These are phyloP conservation scores for Graphilbum fragrans DNA, from an alignment of 2,329 filamentous ascomycete species.

Conservation along the genomic window DNA sequence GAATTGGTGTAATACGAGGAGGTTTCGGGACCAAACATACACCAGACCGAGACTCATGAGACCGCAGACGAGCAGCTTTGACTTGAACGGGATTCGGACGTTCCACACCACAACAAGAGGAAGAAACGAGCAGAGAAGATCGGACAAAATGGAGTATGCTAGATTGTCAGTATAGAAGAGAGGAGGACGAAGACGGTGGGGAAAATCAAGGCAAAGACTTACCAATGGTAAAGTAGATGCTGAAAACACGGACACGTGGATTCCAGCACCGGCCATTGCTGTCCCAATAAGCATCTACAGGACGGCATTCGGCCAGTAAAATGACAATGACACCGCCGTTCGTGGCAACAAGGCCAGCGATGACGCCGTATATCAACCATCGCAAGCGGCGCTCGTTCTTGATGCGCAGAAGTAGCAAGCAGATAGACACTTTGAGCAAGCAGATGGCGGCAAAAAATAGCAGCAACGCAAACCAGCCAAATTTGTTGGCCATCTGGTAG, in stretches of 20 bases:
- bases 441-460: conserved; percentile 26
- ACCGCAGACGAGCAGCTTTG: conserved; percentile 18
- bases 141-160: conserved; percentile 16
- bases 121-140: conserved; percentile 15
- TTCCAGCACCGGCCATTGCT: conserved; percentile 18
- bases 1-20: neutral
- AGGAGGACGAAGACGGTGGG: neutral
- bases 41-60: conserved; percentile 20
- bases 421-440: conserved; percentile 28
- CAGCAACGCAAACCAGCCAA: conserved; percentile 19
- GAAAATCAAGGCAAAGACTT: neutral
- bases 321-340: conserved; percentile 20
- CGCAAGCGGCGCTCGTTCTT: conserved; percentile 20
- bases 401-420: conserved; percentile 27
- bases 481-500: neutral
- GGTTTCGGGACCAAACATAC: conserved; percentile 6
- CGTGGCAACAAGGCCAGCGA: conserved; percentile 18
- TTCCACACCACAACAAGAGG: conserved; percentile 21
- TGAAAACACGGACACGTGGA: conserved; percentile 18
- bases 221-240: conserved; percentile 21
- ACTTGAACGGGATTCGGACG: conserved; percentile 16
- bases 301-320: conserved; percentile 19
- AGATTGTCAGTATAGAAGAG: neutral
- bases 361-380: conserved; percentile 19
- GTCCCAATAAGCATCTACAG: conserved; percentile 19